Evolutionary conservation across 176 grass and related monocot species (phyloP).

Genomic region (Cymbopogon citratus): DNA sequence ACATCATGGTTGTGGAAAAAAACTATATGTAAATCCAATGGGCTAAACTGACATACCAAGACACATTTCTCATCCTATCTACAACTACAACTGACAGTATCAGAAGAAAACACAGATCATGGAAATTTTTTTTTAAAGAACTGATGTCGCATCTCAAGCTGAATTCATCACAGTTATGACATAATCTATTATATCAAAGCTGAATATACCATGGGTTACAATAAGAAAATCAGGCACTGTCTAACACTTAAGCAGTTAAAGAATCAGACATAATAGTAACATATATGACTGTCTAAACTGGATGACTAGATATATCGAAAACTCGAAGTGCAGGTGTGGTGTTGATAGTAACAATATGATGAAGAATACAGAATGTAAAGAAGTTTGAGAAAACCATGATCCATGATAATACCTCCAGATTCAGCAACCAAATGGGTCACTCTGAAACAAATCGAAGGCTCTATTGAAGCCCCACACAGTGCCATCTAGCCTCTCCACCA

Average conservation of each 20-base stretch:
- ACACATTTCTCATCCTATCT: neutral
- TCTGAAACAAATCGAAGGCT: conserved; percentile 14
- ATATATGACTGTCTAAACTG: neutral
- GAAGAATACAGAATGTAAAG: neutral
- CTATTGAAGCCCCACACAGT: conserved; percentile 26
- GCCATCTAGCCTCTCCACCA: conserved; percentile 12
- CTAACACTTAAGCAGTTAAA: neutral
- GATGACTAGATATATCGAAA: neutral
- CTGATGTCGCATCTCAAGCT: neutral
- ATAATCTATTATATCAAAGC: neutral
- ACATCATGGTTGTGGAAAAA: neutral
- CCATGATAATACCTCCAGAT: conserved; percentile 16
- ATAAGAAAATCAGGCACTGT: neutral
- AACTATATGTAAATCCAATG: neutral
- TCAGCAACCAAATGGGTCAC: conserved; percentile 38
- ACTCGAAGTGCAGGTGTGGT: neutral
- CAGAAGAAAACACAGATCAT: neutral
- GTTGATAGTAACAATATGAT: neutral
- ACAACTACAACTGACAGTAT: neutral
- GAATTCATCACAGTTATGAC: neutral
- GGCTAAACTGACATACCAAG: neutral
- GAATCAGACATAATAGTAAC: conserved; percentile 3
- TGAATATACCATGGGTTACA: neutral
- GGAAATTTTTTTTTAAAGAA: neutral
- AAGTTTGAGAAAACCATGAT: neutral